Base-by-base conservation (phyloP, 305 asterid species). In the Fraxinus floribunda region DNA sequence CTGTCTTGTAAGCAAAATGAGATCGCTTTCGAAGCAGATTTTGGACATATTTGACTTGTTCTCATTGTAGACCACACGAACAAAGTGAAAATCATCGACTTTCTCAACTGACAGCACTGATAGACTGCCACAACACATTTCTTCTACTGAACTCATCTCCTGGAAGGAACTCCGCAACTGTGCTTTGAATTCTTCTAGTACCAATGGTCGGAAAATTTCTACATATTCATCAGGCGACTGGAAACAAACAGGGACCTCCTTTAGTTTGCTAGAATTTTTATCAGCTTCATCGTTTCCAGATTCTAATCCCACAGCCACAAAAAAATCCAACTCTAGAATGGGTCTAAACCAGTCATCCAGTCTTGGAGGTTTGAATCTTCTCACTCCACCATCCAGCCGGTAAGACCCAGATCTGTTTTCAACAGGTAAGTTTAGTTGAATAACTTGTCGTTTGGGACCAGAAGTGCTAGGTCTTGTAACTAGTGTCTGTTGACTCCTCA, bases 131-230 rank as follows among this genome's bases (percentile, higher is more conserved):
- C 91, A 87, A 87, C 89, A 82, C 89, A 88, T 89, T 82, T 89
- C 97, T 77, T 91, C 95, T 7, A 87, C 74, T 85, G 98, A 92
- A 85, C 87, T 46, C 87, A 89, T 89, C 93, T 96, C 99, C 91
- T 89, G 95, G 81, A 92, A 93, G 82, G 98, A 92, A 90, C 90
- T 93, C 83, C 81, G 93, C 89, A 96, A 80, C 84, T 96, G 98
- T 62, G 99, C 99, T 86, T 96, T 96, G 74, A 96, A 94, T 90
- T 96, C 99, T 90, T 96, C 98, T 81, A 96, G 85, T 76, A 94
- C 90, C 86, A 96, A 86, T 46, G 98, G 97, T 41, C 92, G 98
- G 90, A 96, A 94, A 86, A 96, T 91, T 82, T 94, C 95, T 87
- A 91, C 88, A 89, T 96, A 96, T 82, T 87, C 97, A 79, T 91